Conservation (phyloP, 2,329 filamentous ascomycete species). For the Nemania abortiva region DNA sequence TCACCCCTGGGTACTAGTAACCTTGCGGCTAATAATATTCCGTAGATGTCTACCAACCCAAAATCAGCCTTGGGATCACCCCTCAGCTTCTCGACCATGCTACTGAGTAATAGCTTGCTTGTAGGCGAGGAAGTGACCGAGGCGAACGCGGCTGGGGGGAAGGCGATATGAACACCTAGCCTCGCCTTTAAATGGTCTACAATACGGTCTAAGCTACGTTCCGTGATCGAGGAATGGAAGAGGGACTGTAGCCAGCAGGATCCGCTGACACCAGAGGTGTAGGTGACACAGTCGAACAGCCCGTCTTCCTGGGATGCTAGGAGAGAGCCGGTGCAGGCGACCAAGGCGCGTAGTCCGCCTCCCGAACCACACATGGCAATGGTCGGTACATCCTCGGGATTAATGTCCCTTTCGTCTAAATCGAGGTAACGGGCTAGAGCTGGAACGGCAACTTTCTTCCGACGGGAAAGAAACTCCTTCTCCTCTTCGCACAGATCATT, state of each 20-base stretch:
- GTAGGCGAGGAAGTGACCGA: slow-evolving; percentile 89
- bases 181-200: slow-evolving; percentile 89
- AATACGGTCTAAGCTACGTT: slow-evolving; percentile 74
- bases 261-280: slow-evolving; percentile 94
- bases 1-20: slow-evolving; percentile 89
- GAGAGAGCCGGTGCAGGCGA: slow-evolving; percentile 90
- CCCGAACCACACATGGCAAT: slow-evolving; percentile 97
- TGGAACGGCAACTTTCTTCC: slow-evolving; percentile 75
- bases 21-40: slow-evolving; percentile 84
- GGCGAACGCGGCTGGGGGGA: slow-evolving; percentile 85
- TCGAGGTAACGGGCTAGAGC: slow-evolving; percentile 86
- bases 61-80: slow-evolving; percentile 84
- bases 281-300: slow-evolving; percentile 92
- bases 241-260: slow-evolving; percentile 95
- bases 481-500: slow-evolving; percentile 86
- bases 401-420: slow-evolving; percentile 81
- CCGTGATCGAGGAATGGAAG: slow-evolving; percentile 83
- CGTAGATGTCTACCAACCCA: slow-evolving; percentile 93
- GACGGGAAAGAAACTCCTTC: slow-evolving; percentile 75
- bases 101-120: slow-evolving; percentile 89
- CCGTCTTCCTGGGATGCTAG: slow-evolving; percentile 87
- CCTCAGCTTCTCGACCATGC: slow-evolving; percentile 90
- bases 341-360: slow-evolving; percentile 87
- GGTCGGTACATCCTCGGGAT: slow-evolving; percentile 90
- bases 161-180: slow-evolving; percentile 89